phyloP scores from a whole-genome alignment of 2,329 filamentous ascomycete genomes.

The Leptographium lundbergii region DNA sequence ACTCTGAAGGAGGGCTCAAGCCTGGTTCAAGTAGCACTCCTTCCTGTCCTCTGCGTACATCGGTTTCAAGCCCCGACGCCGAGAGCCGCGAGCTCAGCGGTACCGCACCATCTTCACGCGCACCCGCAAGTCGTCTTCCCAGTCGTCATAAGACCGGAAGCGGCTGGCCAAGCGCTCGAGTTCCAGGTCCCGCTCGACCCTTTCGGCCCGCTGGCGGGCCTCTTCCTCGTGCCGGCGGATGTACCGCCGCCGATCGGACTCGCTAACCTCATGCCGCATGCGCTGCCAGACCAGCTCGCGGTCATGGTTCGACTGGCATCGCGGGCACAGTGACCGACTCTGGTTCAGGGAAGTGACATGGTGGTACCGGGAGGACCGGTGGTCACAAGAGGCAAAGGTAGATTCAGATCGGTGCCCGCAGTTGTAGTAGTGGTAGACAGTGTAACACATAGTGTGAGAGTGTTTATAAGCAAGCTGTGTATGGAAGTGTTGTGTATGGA shows the following conservation, averaged over 20 bases:
- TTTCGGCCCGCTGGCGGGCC: not conserved
- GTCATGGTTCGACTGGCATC: not conserved
- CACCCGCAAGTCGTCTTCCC: not conserved
- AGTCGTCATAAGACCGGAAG: not conserved
- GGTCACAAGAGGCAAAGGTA: not conserved
- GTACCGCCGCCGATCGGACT: not conserved
- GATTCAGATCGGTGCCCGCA: conserved; percentile 2
- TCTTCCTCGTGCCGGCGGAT: not conserved
- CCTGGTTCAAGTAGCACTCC: not conserved
- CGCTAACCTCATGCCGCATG: not conserved
- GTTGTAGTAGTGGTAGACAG: not conserved
- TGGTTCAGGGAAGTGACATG: not conserved
- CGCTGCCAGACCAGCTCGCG: not conserved
- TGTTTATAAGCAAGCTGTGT: not conserved
- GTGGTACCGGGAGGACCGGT: not conserved
- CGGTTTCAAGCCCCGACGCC: not conserved
- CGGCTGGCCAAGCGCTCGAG: not conserved
- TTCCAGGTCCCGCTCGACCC: not conserved
- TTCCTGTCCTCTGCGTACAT: not conserved
- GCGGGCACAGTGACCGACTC: not conserved
- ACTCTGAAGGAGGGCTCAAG: not conserved
- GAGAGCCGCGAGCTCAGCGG: not conserved
- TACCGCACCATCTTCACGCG: not conserved
- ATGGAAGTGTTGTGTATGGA: not conserved
- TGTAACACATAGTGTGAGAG: not conserved